Base-by-base conservation (phyloP, 345 rosid species). In the Tarenaya hassleriana region DNA sequence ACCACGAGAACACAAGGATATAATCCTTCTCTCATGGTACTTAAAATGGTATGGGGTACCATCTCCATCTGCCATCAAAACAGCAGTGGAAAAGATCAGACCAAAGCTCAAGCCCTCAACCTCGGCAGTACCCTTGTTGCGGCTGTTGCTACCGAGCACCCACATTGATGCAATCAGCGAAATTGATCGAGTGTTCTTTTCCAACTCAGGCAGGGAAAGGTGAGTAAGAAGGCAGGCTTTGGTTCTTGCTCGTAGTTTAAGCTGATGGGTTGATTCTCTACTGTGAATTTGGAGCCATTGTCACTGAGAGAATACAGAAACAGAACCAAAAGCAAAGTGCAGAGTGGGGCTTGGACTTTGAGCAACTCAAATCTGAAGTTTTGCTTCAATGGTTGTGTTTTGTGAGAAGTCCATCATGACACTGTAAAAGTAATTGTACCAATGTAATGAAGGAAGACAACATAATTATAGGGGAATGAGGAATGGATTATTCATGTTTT, bases 21-120 rank as follows among this genome's bases (percentile, higher is more conserved):
- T 62, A 27, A 37, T 73, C 32, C 61, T 78, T 38, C 82, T 85
- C 42, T 75, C 97, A 19, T 81, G 96, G 97, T 83, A 85, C 70
- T 75, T 92, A 14, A 82, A 75, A 63, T 85, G 94, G 97, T 83
- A 67, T 50, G 74, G 77, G 1, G 69, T 88, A n/a, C 88, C 95
- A 12, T 60, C 86, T 50, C 77, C 86, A 3, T 62, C 80, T 10
- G 60, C 66, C 42, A 69, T 81, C 48, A 68, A 73, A 71, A 60
- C 62, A 48, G 68, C 72, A 1, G 55, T 69, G 38, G 73, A 67
- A 56, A 84, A 71, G 70, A 61, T 83, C 34, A 83, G 79, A 54
- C 67, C 83, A 27, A 70, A 52, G 69, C 58, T 35, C 41, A 35
- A 46, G 15, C 59, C 75, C 12, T 67, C 69, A 6, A 73, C 74